Base-by-base conservation (phyloP, 225 moss, liverwort and hornwort genomes). In the Marchantia polymorpha region DNA sequence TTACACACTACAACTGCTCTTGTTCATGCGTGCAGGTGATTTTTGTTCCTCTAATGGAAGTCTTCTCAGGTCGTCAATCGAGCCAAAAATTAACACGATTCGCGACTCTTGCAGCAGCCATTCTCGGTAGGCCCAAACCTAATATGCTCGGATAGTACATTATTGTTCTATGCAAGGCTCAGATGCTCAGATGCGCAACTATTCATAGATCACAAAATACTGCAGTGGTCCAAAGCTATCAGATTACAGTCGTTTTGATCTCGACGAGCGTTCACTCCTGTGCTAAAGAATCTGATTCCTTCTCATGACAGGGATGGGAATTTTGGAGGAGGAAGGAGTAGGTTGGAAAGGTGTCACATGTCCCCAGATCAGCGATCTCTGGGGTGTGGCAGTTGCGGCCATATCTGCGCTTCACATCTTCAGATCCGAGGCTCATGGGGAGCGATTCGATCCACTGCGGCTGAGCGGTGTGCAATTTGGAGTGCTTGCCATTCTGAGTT, bases 301-400 rank as follows among this genome's bases (percentile, higher is more conserved):
- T n/a, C 59, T 66, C 7, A 12, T 12, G 67, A 82, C 79, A 94
- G 95, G 95, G n/a, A 95, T 95, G 95, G 95, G 95, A 51, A 77
- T 95, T 2, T 63, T 93, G 74, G 93, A 95, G 76, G 95, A 93
- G 85, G 95, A 93, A 82, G 93, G 95, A n/a, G 73, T 90, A 12
- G 95, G 91, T 6, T 93, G 95, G 95, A 89, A 84, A 77, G 95
- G 92, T 20, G 75, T 95, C 48, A 87, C 91, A 3, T 77, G 89
- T 19, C 95, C 95, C 19, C 93, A 93, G 76, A 82, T 92, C 64
- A 90, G 84, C 75, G 91, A 95, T 77, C 64, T 90, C 20, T 93
- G 95, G 95, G 92, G 93, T 2, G 79, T 91, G 89, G 92, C 86
- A 17, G 91, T 90, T 7, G 89, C 95, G 3, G 86, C 86, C 30